These are phyloP conservation scores for Fusarium siculi DNA, from an alignment of 2,329 filamentous ascomycete species.

Conservation along the genomic window DNA sequence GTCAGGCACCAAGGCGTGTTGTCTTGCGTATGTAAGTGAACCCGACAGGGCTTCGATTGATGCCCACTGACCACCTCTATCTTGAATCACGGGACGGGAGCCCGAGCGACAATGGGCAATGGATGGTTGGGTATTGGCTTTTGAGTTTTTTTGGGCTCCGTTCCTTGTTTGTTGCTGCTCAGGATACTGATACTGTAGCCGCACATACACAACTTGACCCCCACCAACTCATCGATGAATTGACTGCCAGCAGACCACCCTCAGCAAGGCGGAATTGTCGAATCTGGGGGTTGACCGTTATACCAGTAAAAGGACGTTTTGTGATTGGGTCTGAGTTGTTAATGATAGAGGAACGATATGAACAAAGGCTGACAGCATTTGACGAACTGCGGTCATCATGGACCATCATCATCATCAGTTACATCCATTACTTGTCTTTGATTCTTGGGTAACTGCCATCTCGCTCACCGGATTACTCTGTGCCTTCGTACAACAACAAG, in stretches of 20 bases:
- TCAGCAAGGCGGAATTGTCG: slow-evolving; percentile 17
- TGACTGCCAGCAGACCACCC: slow-evolving; percentile 16
- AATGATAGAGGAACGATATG: slow-evolving; percentile 9
- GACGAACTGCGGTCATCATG: slow-evolving; percentile 10
- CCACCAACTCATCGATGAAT: slow-evolving; percentile 24
- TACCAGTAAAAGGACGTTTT: background rate
- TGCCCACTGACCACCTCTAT: slow-evolving; percentile 44
- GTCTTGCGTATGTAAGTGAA: slow-evolving; percentile 40
- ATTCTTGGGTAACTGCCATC: background rate
- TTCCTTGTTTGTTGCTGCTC: slow-evolving; percentile 4
- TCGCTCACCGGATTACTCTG: background rate
- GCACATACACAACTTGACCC: background rate
- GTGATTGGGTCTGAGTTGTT: slow-evolving; percentile 21
- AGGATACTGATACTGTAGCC: background rate
- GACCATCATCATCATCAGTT: background rate
- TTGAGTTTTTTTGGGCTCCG: slow-evolving; percentile 2
- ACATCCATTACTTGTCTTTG: slow-evolving; percentile 6
- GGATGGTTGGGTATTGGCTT: slow-evolving; percentile 4
- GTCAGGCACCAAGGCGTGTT: slow-evolving; percentile 46
- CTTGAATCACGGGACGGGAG: slow-evolving; percentile 19
- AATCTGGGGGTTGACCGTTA: slow-evolving; percentile 15
- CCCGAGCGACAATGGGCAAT: background rate
- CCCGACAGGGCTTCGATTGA: slow-evolving; percentile 44
- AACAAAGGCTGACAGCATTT: slow-evolving; percentile 22
- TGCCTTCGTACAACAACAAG: background rate